Conservation (phyloP, 441 rosid species). For the Pelargonium fulgidum region DNA sequence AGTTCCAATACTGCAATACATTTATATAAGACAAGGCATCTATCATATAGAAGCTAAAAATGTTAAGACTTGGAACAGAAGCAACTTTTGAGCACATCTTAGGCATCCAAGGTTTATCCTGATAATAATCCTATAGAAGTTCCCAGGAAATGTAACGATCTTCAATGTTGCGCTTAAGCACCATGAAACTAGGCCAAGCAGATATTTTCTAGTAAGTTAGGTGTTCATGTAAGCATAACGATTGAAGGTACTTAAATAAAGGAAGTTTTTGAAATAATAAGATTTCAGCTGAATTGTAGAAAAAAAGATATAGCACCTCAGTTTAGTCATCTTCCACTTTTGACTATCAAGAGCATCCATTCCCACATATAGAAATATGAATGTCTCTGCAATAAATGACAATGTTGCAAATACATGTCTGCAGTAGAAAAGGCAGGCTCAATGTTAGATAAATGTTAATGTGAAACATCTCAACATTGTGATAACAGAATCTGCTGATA, state of each 20-base stretch:
- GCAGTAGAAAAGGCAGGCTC: constrained; percentile 16
- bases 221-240: not conserved
- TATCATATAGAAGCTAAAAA: not conserved
- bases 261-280: too few relatives aligned
- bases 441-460: not conserved
- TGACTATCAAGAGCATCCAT: constrained; percentile 83
- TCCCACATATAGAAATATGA: constrained; percentile 87
- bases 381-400: constrained; percentile 83
- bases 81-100: too few relatives aligned
- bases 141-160: not conserved
- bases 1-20: constrained; percentile 42
- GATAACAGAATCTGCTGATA: constrained; percentile 11
- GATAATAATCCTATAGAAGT: not conserved
- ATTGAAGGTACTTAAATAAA: too few relatives aligned
- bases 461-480: not conserved
- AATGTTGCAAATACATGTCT: constrained; percentile 83
- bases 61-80: not conserved
- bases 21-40: not conserved
- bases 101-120: not conserved
- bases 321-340: constrained; percentile 67
- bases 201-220: not conserved
- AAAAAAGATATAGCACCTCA: constrained; percentile 39
- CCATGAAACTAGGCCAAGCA: not conserved
- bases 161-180: not conserved
- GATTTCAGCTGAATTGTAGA: too few relatives aligned